Conservation (phyloP, 768 basidiomycete species). For the Lactarius sp. region DNA sequence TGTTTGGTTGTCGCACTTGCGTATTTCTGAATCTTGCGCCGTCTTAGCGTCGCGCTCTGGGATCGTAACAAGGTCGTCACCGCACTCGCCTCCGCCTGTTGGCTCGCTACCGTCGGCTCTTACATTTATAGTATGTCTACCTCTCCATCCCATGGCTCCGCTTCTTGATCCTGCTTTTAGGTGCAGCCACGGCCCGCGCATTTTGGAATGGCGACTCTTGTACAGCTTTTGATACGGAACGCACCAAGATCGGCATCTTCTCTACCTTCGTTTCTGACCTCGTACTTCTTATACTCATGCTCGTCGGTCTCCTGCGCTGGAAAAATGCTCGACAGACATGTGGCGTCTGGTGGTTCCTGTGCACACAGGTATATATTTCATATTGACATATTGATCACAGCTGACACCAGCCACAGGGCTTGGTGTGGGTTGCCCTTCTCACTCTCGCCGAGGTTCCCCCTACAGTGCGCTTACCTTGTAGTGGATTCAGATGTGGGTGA, state of each 20-base stretch:
- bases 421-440: constrained; percentile 10
- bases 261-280: constrained; percentile 10
- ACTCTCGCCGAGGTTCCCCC: constrained; percentile 17
- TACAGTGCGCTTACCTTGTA: constrained; percentile 1
- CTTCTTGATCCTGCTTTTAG: background rate
- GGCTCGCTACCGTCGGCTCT: background rate
- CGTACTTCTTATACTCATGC: constrained; percentile 18
- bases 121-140: background rate
- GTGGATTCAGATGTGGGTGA: background rate
- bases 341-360: constrained; percentile 12
- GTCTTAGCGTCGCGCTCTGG: constrained; percentile 10
- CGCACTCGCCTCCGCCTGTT: background rate
- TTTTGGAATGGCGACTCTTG: constrained; percentile 2
- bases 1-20: background rate
- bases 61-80: background rate
- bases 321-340: background rate
- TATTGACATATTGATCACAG: background rate
- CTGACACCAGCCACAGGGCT: constrained; percentile 7
- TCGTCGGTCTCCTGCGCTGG: constrained; percentile 16
- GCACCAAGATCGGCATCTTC: constrained; percentile 1
- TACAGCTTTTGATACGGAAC: background rate
- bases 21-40: background rate
- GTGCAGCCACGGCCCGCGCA: background rate
- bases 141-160: background rate
- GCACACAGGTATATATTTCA: constrained; percentile 5